These are phyloP conservation scores for Rhynchosporium secalis DNA, from an alignment of 2,329 filamentous ascomycete genomes.

Conservation along the genomic window DNA sequence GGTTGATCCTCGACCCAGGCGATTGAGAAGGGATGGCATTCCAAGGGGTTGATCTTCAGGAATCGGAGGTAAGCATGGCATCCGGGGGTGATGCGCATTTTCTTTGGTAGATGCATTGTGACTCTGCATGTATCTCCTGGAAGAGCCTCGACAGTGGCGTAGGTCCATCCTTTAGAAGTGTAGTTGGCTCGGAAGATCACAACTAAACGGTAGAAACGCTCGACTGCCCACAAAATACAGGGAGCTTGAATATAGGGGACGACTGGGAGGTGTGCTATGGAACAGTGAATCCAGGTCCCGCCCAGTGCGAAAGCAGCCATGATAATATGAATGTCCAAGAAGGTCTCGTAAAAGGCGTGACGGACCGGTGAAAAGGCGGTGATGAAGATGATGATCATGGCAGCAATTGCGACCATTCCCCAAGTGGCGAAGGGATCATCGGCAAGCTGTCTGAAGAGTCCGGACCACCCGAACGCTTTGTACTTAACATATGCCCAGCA, in stretches of 20 bases:
- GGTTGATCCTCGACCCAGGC: slow-evolving; percentile 66
- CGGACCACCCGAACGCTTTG: slow-evolving; percentile 61
- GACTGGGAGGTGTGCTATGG: slow-evolving; percentile 63
- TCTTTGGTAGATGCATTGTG: slow-evolving; percentile 67
- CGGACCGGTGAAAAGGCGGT: slow-evolving; percentile 76
- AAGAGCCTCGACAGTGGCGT: slow-evolving; percentile 66
- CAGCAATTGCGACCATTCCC: slow-evolving; percentile 60
- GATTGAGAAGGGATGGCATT: slow-evolving; percentile 76
- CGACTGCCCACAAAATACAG: slow-evolving; percentile 73
- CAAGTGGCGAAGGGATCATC: slow-evolving; percentile 64
- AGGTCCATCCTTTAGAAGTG: slow-evolving; percentile 52
- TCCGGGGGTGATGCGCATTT: slow-evolving; percentile 66
- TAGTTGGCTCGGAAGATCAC: slow-evolving; percentile 68
- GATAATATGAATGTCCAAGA: slow-evolving; percentile 82
- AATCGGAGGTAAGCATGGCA: slow-evolving; percentile 77
- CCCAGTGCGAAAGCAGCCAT: slow-evolving; percentile 67
- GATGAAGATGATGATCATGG: slow-evolving; percentile 66
- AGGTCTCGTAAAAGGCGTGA: slow-evolving; percentile 96
- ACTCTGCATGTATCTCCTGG: slow-evolving; percentile 70
- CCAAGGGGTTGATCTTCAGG: slow-evolving; percentile 64
- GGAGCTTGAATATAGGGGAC: slow-evolving; percentile 74
- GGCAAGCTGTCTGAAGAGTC: slow-evolving; percentile 54
- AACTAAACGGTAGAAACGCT: slow-evolving; percentile 64
- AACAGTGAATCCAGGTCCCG: slow-evolving; percentile 77
- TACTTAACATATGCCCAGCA: slow-evolving; percentile 75